These are phyloP conservation scores for Schizonepeta tenuifolia DNA, from an alignment of 257 asterid genomes.

Conservation along the genomic window DNA sequence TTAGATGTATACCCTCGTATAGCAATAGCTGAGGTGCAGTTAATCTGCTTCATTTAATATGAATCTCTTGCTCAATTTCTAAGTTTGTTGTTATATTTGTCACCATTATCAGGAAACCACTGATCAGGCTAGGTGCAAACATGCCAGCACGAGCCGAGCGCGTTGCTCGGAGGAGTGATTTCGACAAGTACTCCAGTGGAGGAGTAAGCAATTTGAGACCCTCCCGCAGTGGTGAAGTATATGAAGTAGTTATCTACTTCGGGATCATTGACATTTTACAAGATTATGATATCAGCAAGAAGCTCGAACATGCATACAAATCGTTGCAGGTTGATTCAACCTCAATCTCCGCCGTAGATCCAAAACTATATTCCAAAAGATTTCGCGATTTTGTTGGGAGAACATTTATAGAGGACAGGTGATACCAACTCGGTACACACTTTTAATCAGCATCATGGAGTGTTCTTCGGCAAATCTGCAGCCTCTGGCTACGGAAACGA, in stretches of 20 bases:
- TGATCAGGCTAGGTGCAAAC: constrained; percentile 86
- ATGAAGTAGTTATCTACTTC: constrained; percentile 72
- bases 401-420: constrained; percentile 65
- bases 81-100: constrained; percentile 12
- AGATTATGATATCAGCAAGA: constrained; percentile 80
- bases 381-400: constrained; percentile 71
- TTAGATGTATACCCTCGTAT: not conserved
- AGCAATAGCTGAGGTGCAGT: not conserved
- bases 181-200: constrained; percentile 65
- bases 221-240: constrained; percentile 51
- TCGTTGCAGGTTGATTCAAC: constrained; percentile 71
- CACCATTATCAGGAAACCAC: constrained; percentile 65
- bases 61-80: not conserved
- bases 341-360: constrained; percentile 84
- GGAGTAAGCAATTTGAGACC: constrained; percentile 43
- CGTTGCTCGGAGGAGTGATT: constrained; percentile 78
- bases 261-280: constrained; percentile 85
- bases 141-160: constrained; percentile 97
- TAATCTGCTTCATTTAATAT: not conserved
- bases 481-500: constrained; percentile 10
- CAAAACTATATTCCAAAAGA: constrained; percentile 71
- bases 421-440: constrained; percentile 6
- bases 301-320: constrained; percentile 78
- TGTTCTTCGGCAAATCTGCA: constrained; percentile 18
- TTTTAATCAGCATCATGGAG: not conserved